phyloP scores from a whole-genome alignment of 495 filamentous ascomycete species.

The Hyaloscypha bicolor region DNA sequence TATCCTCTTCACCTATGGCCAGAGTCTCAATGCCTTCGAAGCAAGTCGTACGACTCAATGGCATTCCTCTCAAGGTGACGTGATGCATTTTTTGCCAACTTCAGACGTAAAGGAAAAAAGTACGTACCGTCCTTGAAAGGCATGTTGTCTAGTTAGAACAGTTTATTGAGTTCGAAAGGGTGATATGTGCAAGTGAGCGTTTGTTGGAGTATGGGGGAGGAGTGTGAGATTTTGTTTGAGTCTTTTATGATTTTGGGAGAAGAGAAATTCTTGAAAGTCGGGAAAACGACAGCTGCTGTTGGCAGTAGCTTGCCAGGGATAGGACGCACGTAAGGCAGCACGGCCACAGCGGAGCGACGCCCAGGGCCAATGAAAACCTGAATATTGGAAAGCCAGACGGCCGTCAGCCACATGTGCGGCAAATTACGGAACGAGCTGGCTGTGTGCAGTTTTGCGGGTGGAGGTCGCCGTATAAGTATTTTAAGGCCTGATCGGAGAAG shows the following conservation, averaged over 20 bases:
- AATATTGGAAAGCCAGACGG: background rate
- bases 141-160: constrained; percentile 27
- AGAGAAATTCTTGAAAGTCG: background rate
- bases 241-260: background rate
- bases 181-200: constrained; percentile 23
- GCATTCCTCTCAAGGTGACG: constrained; percentile 17
- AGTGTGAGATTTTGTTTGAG: background rate
- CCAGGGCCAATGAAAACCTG: background rate
- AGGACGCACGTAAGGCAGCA: background rate
- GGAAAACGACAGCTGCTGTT: background rate
- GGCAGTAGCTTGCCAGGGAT: background rate
- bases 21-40: constrained; percentile 2
- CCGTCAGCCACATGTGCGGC: background rate
- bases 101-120: constrained; percentile 20
- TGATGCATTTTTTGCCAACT: constrained; percentile 7
- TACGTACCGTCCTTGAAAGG: constrained; percentile 40
- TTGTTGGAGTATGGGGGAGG: constrained; percentile 33
- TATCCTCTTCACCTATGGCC: constrained; percentile 1
- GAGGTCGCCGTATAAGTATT: background rate
- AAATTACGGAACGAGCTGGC: background rate
- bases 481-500: background rate
- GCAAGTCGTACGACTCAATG: constrained; percentile 11
- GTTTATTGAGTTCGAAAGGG: background rate
- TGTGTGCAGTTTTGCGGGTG: background rate
- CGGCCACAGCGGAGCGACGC: background rate